Evolutionary conservation across 305 asterid genomes (phyloP).

Genomic region (Withania somnifera): DNA sequence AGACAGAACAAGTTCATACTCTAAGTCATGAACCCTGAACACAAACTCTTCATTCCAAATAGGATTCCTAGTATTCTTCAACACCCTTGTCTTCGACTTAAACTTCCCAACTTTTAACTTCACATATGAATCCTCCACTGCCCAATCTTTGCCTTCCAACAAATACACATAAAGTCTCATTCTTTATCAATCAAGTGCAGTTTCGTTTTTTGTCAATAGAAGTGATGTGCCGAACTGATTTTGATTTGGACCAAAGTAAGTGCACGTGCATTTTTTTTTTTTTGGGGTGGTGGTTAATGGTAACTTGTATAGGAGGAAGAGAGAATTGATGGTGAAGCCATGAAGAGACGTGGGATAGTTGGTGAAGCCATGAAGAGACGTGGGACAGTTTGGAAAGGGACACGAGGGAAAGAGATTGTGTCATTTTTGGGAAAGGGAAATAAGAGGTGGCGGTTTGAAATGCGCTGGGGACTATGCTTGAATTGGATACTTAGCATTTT

Average conservation of each 20-base stretch:
- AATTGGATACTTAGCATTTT: neutral
- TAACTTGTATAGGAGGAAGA: slow-evolving; percentile 5
- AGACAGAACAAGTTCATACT: slow-evolving; percentile 51
- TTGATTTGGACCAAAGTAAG: neutral
- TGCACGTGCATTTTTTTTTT: neutral
- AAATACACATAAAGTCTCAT: slow-evolving; percentile 59
- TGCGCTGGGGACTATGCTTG: neutral
- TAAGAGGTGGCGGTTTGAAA: neutral
- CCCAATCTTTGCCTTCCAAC: slow-evolving; percentile 56
- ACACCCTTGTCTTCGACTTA: slow-evolving; percentile 51
- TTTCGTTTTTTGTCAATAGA: neutral
- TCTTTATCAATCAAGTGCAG: neutral
- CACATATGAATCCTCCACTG: slow-evolving; percentile 47
- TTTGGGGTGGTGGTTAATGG: neutral
- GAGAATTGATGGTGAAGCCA: slow-evolving; percentile 23
- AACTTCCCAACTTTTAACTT: slow-evolving; percentile 56
- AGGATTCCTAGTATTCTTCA: slow-evolving; percentile 42
- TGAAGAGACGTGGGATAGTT: slow-evolving; percentile 44
- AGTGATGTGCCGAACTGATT: neutral
- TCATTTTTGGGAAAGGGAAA: neutral
- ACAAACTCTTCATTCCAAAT: slow-evolving; percentile 85
- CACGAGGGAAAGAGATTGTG: slow-evolving; percentile 25
- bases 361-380: too few relatives aligned
- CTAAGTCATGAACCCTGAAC: slow-evolving; percentile 53
- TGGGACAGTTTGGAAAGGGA: slow-evolving; percentile 36